phyloP scores from a whole-genome alignment of 176 grass and related monocot genomes.

The Otatea glauca region DNA sequence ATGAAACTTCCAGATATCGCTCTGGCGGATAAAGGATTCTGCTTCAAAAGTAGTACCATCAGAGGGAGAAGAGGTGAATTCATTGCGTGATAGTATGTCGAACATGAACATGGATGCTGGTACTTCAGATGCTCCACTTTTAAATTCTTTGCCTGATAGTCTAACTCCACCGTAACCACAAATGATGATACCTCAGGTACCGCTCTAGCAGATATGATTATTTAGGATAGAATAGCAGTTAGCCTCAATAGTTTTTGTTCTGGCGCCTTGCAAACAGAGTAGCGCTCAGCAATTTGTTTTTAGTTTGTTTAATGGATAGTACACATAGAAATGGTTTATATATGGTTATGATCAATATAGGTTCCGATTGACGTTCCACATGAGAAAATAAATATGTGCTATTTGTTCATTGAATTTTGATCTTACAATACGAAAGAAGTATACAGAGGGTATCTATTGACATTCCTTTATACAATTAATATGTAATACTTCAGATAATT shows the following conservation, averaged over 20 bases:
- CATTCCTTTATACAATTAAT: not conserved
- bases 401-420: slow-evolving; percentile 6
- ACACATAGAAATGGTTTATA: not conserved
- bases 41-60: slow-evolving; percentile 54
- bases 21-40: slow-evolving; percentile 41
- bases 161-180: slow-evolving; percentile 41
- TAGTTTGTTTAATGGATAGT: not conserved
- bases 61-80: slow-evolving; percentile 61
- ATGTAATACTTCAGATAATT: not conserved
- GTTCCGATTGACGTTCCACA: not conserved
- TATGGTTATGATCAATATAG: not conserved
- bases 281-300: not conserved
- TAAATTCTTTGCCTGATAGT: slow-evolving; percentile 34
- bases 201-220: not conserved
- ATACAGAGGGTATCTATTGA: not conserved
- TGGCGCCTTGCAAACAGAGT: not conserved
- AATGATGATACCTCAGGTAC: slow-evolving; percentile 44
- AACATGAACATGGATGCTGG: slow-evolving; percentile 54
- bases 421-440: not conserved
- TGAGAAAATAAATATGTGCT: not conserved
- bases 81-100: slow-evolving; percentile 42
- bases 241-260: not conserved
- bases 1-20: slow-evolving; percentile 33
- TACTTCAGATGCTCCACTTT: slow-evolving; percentile 40
- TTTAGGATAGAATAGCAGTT: not conserved